Percentiles rank a stretch among this genome's conserved stretches.
Conservation (phyloP, 371 early-diverging fungal species). For the Actinomortierella wolfii region DNA sequence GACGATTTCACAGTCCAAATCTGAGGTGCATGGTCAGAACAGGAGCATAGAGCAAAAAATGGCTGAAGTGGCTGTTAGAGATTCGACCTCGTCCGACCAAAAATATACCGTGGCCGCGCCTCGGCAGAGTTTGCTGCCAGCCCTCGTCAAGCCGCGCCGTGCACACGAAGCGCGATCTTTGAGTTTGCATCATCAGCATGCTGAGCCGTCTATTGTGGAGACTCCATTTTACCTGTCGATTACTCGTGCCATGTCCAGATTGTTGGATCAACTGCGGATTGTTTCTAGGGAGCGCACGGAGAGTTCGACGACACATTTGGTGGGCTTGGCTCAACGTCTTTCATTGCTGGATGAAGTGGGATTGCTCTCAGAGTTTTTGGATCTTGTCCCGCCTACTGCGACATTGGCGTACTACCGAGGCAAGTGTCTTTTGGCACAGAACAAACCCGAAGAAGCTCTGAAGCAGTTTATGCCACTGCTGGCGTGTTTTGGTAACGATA, state of each 20-base stretch:
- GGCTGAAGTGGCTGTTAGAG: constrained; percentile 18
- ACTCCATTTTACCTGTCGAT: constrained; percentile 35
- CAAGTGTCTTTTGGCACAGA: constrained; percentile 21
- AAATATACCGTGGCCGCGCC: too few relatives aligned
- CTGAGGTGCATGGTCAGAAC: too few relatives aligned
- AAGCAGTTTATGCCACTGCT: constrained; percentile 29
- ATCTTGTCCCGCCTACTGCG: constrained; percentile 21
- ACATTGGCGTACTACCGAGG: constrained; percentile 35
- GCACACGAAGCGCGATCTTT: too few relatives aligned
- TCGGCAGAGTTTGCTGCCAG: too few relatives aligned
- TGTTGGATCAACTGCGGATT: constrained; percentile 25
- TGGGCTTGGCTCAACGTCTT: constrained; percentile 34
- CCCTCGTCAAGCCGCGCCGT: too few relatives aligned
- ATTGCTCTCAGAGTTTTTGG: constrained; percentile 24
- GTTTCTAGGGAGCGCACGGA: constrained; percentile 5
- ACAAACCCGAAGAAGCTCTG: constrained; percentile 18
- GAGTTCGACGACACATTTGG: constrained; percentile 14
- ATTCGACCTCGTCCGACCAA: background rate
- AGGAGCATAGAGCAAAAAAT: constrained; percentile 29
- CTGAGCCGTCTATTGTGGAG: constrained; percentile 5
- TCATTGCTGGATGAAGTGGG: constrained; percentile 22
- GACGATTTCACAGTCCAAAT: constrained; percentile 5
- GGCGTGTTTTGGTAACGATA: constrained; percentile 36
- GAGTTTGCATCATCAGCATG: too few relatives aligned
- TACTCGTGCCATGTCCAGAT: constrained; percentile 29